phyloP scores from a whole-genome alignment of 331 rosid genomes.

The Acacia concinna region DNA sequence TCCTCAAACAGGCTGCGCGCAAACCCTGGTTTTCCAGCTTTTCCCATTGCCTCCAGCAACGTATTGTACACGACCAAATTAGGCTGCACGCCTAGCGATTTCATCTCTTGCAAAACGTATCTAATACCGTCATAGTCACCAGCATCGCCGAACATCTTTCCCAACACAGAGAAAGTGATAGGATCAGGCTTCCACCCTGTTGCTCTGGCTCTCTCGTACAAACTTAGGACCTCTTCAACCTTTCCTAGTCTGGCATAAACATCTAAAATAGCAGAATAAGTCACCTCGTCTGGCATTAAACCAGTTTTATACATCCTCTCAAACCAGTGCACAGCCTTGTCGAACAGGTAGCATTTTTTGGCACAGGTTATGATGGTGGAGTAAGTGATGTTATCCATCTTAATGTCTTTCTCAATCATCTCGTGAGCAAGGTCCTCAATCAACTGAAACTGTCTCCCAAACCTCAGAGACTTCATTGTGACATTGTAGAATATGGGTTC shows the following conservation, averaged over 20 bases:
- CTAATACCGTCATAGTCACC: slow-evolving; percentile 90
- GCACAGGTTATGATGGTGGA: slow-evolving; percentile 89
- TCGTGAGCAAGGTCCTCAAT: slow-evolving; percentile 84
- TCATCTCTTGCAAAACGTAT: slow-evolving; percentile 90
- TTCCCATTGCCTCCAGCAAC: slow-evolving; percentile 93
- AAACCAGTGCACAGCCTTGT: slow-evolving; percentile 92
- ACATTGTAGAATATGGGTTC: slow-evolving; percentile 95
- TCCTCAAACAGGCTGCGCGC: slow-evolving; percentile 85
- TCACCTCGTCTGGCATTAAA: slow-evolving; percentile 96
- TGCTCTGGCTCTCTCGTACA: slow-evolving; percentile 92
- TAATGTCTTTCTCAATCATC: slow-evolving; percentile 65
- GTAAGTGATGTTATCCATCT: slow-evolving; percentile 82
- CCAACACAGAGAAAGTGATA: slow-evolving; percentile 75
- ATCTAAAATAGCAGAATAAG: slow-evolving; percentile 85
- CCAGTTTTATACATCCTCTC: slow-evolving; percentile 95
- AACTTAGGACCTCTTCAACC: slow-evolving; percentile 79
- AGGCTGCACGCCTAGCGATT: slow-evolving; percentile 67
- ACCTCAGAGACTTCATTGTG: slow-evolving; percentile 89
- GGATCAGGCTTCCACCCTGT: slow-evolving; percentile 93
- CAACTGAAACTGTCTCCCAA: slow-evolving; percentile 81
- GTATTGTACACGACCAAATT: slow-evolving; percentile 89
- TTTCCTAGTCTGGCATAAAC: slow-evolving; percentile 86
- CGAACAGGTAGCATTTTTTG: slow-evolving; percentile 60
- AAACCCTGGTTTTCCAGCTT: slow-evolving; percentile 92
- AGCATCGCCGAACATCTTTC: slow-evolving; percentile 95